Base-by-base conservation (phyloP, 148 eudicot genomes). In the Silene uniflora region DNA sequence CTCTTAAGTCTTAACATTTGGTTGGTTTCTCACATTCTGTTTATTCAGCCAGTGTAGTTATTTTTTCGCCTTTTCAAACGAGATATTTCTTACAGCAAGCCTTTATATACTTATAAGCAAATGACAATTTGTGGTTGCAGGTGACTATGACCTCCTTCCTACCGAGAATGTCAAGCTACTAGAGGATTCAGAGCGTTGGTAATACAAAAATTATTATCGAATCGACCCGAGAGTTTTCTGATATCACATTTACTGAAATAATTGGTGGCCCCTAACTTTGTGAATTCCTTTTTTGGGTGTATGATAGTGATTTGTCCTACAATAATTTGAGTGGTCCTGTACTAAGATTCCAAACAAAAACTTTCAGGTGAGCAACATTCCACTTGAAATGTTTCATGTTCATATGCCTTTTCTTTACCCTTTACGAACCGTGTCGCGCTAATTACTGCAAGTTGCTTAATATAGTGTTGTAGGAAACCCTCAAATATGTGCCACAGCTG, bases 241-340 rank as follows among this genome's bases (percentile, higher is more conserved):
- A n/a, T 29, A 27, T 69, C 65, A 64, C 68, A 25, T 62, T 27
- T 47, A 54, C n/a, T 61, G 42, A 29, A 22, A 6, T 67, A 29
- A 22, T 61, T 66, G 6, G 49, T 27, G 49, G n/a, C 10, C 67
- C 24, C 16, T 32, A 16, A 29, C n/a, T 4, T 29, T 12, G 55
- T n/a, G 25, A 8, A 54, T 23, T 63, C 21, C 39, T 69, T 69
- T n/a, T 63, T 63, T 74, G 25, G 54, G 52, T 60, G 55, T 82
- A 70, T 83, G 81, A 10, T 75, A 95, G 98, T 84, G 98, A 95
- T 83, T 76, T 95, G 85, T 90, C 97, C 80, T 89, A 84, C 88
- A 95, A 95, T 75, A 87, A 92, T 84, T 81, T 95, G 85, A 95
- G 89, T 81, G 98, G 91, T 72, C 97, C 98, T 71, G 89, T 92